Percentiles rank a stretch among this genome's conserved stretches.
Conservation (phyloP, 2,329 filamentous ascomycete genomes). For the Biscogniauxia mediterranea region DNA sequence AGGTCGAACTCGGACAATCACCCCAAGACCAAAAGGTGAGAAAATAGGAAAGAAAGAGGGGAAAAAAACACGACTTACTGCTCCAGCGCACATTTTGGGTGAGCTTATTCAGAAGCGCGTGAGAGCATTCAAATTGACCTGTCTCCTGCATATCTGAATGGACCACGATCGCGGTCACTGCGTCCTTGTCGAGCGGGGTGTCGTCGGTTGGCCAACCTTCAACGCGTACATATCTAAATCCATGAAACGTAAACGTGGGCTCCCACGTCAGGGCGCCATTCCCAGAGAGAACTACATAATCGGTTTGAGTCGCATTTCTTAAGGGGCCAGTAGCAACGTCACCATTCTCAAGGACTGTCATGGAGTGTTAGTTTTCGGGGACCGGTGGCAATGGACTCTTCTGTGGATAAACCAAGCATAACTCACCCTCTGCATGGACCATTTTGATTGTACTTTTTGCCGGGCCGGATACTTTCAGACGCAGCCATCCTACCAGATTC, state of each 20-base stretch:
- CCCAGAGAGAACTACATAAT: slow-evolving; percentile 27
- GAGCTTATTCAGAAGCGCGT: slow-evolving; percentile 51
- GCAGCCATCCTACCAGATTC: slow-evolving; percentile 45
- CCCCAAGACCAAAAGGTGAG: not conserved
- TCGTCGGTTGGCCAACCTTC: slow-evolving; percentile 37
- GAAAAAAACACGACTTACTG: slow-evolving; percentile 28
- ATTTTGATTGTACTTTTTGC: slow-evolving; percentile 43
- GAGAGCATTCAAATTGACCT: slow-evolving; percentile 51
- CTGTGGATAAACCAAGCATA: slow-evolving; percentile 46
- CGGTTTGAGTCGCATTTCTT: slow-evolving; percentile 24
- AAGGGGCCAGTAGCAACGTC: slow-evolving; percentile 37
- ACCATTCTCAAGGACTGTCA: slow-evolving; percentile 41
- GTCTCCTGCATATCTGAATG: slow-evolving; percentile 52
- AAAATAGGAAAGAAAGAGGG: no score
- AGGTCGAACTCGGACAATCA: no score
- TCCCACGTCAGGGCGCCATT: slow-evolving; percentile 54
- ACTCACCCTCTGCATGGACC: slow-evolving; percentile 48
- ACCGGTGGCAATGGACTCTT: slow-evolving; percentile 29
- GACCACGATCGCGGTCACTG: slow-evolving; percentile 40
- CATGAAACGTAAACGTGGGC: slow-evolving; percentile 50
- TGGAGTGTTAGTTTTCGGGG: not conserved
- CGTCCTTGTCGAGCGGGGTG: slow-evolving; percentile 24
- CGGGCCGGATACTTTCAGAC: slow-evolving; percentile 32
- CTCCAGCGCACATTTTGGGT: slow-evolving; percentile 55
- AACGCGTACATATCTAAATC: slow-evolving; percentile 48